These are phyloP conservation scores for Heritiera littoralis DNA, from an alignment of 345 rosid species.

Conservation along the genomic window DNA sequence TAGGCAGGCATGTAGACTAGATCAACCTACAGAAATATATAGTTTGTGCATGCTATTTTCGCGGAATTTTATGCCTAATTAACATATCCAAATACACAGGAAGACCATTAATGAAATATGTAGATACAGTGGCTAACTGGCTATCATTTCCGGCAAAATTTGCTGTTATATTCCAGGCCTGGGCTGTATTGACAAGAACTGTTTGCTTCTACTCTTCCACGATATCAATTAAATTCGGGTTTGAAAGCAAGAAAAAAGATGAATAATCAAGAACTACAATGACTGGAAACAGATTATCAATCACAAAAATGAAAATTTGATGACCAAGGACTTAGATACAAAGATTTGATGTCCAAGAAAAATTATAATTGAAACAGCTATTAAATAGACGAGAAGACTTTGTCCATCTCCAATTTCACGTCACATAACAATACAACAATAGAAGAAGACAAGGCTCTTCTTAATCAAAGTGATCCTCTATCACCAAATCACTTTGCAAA, in stretches of 20 bases:
- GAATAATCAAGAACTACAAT: neutral
- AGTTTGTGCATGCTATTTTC: neutral
- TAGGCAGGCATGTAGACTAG: constrained; percentile 7
- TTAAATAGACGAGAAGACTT: constrained; percentile 27
- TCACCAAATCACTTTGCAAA: constrained; percentile 31
- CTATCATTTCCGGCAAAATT: too few relatives aligned
- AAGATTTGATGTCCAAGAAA: constrained; percentile 31
- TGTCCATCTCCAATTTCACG: constrained; percentile 41
- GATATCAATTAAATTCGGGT: too few relatives aligned
- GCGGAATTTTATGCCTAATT: neutral
- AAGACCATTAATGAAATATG: neutral
- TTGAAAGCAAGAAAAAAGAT: neutral
- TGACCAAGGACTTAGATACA: constrained; percentile 41
- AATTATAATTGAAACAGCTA: constrained; percentile 28
- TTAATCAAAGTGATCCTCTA: constrained; percentile 30
- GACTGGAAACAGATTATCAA: constrained; percentile 27
- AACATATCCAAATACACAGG: constrained; percentile 5
- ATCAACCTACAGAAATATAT: neutral
- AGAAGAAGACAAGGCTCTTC: constrained; percentile 31
- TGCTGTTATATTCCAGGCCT: too few relatives aligned
- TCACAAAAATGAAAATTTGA: constrained; percentile 39
- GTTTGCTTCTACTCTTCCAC: too few relatives aligned
- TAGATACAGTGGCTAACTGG: neutral
- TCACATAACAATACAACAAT: constrained; percentile 42
- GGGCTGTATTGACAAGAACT: too few relatives aligned